Percentiles rank a stretch among this genome's conserved stretches.
These are phyloP conservation scores for Pseudogymnoascus sp. DNA, from an alignment of 2,329 filamentous ascomycete species.

Conservation along the genomic window DNA sequence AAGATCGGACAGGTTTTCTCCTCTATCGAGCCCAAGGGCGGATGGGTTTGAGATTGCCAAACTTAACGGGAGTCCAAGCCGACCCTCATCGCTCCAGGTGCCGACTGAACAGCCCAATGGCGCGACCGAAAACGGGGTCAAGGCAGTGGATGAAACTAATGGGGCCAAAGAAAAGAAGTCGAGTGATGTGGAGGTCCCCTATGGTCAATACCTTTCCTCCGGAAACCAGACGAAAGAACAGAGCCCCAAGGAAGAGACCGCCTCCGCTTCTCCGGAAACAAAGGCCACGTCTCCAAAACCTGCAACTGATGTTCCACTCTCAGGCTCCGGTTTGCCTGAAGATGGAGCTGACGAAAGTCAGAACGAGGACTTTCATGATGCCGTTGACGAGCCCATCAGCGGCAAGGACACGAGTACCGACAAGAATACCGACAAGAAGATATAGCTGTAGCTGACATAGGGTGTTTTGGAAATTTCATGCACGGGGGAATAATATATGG, in stretches of 20 bases:
- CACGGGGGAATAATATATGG: slow-evolving; percentile 2
- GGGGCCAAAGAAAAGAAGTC: not conserved
- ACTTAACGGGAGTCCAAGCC: not conserved
- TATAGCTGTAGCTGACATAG: not conserved
- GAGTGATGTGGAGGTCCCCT: not conserved
- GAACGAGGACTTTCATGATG: not conserved
- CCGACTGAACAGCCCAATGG: not conserved
- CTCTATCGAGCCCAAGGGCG: slow-evolving; percentile 2
- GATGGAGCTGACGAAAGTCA: not conserved
- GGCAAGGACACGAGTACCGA: not conserved
- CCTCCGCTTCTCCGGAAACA: not conserved
- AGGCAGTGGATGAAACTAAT: not conserved
- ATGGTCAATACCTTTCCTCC: not conserved
- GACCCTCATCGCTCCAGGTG: not conserved
- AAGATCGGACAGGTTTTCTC: slow-evolving; percentile 8
- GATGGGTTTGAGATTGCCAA: slow-evolving; percentile 4
- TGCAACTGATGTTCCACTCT: not conserved
- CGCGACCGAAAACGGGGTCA: not conserved
- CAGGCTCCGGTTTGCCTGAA: not conserved
- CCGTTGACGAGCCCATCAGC: not conserved
- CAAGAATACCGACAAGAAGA: not conserved
- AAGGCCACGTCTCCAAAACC: not conserved
- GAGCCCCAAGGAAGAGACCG: not conserved
- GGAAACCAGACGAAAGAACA: not conserved
- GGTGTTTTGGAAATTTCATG: not conserved